Base-by-base conservation (phyloP, 2,329 filamentous ascomycete species). In the Aspergillus puulaauensis region DNA sequence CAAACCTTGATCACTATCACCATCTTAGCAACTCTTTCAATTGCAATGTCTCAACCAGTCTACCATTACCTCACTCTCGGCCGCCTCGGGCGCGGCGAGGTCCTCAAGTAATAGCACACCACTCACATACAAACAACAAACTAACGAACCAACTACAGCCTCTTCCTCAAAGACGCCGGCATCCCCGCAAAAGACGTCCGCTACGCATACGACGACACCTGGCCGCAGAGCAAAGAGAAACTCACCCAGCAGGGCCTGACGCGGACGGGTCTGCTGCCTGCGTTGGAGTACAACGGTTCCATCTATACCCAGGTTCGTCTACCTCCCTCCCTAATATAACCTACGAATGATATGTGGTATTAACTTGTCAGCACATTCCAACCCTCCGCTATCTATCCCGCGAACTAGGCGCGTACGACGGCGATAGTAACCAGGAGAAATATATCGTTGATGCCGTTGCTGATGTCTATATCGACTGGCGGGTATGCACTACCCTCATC, bases 51-150 rank as follows among this genome's bases (percentile, higher is more conserved):
- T 27, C 31, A 45, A 21, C 41, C 43, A 9, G 31, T 53, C 51
- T 53, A 53, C 41, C 51, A 53, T 33, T 53, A 53, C 51, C 51
- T 53, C 41, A 35, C 40, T 31, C 24, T 53, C 51, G 51, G 51
- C 19, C 51, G 51, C 6, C 51, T 53, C 51, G 51, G 51, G 15
- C 51, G 51, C 31, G 51, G 51, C 8, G 51, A 53, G 19, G 51
- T 53, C 41, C 41, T 46, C 41, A 53, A 53, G 50, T 53, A 17
- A 7, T 9, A 21, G 15, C 14, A 12, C 19, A 23, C 17, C 11
- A 9, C 15, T 31, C 6, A 6, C n/a, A 8, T 41, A n/a, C 6
- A 7, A 3, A 24, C 12, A 51, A n/a, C 6, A 4, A 6, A 37
- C 12, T 23, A 48, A n/a, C 6, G 0, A 52, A 14, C 4, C 17